These are phyloP conservation scores for Hemileccinum impolitum DNA, from an alignment of 768 basidiomycete genomes.

Conservation along the genomic window DNA sequence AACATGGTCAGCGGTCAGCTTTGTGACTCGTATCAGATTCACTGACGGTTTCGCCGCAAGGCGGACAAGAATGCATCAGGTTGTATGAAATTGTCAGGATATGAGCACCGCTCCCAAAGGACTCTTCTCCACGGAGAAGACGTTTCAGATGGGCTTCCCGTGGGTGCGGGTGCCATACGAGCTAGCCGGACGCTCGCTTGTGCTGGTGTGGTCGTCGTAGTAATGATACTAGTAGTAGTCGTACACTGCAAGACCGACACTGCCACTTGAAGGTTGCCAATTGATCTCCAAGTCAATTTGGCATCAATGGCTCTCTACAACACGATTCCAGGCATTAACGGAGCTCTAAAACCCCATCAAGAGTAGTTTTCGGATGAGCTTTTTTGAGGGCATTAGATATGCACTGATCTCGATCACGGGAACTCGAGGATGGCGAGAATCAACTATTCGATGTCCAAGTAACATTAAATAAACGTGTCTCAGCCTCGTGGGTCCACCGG, in stretches of 20 bases:
- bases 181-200: too few species aligned
- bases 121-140: slow-evolving; percentile 59
- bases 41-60: slow-evolving; percentile 74
- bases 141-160: slow-evolving; percentile 1
- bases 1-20: slow-evolving; percentile 10
- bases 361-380: too few species aligned
- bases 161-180: too few species aligned
- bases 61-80: slow-evolving; percentile 69
- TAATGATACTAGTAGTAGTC: too few species aligned
- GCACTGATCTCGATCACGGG: slow-evolving; percentile 27
- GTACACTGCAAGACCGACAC: too few species aligned
- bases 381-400: slow-evolving; percentile 4
- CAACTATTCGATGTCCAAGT: slow-evolving; percentile 19
- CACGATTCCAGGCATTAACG: too few species aligned
- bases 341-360: too few species aligned
- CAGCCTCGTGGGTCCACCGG: slow-evolving; percentile 28
- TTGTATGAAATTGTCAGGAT: slow-evolving; percentile 86
- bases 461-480: slow-evolving; percentile 33
- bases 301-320: neutral
- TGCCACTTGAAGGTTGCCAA: too few species aligned
- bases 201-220: too few species aligned
- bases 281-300: too few species aligned
- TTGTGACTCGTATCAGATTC: slow-evolving; percentile 8
- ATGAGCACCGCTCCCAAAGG: slow-evolving; percentile 74
- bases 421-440: slow-evolving; percentile 11